Conservation (phyloP, 2,329 filamentous ascomycete species). For the Colletotrichum spinosum region DNA sequence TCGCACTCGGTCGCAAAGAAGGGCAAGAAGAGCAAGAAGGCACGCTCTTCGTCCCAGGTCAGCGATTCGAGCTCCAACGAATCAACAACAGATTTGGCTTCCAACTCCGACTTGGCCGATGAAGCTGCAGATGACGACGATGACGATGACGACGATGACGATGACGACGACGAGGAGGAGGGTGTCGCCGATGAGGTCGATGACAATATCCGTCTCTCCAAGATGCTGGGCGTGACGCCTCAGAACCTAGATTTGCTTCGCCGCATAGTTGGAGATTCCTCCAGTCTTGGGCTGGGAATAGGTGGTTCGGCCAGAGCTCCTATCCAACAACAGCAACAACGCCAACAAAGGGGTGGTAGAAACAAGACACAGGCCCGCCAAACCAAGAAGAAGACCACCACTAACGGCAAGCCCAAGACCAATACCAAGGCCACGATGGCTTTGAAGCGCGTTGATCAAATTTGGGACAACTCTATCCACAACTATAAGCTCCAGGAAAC, state of each 20-base stretch:
- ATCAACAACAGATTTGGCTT: conserved; percentile 3
- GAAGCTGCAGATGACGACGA: neutral
- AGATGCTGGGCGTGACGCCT: neutral
- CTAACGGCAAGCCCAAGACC: neutral
- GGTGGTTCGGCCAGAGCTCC: too few relatives aligned
- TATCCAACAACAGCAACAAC: too few relatives aligned
- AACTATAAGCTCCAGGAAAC: conserved; percentile 68
- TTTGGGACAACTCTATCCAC: conserved; percentile 64
- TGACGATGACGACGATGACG: too few relatives aligned
- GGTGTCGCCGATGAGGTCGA: neutral
- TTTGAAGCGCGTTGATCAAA: conserved; percentile 65
- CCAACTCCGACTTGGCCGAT: neutral
- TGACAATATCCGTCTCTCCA: conserved; percentile 8
- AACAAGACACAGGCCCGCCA: too few relatives aligned
- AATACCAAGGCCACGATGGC: conserved; percentile 41
- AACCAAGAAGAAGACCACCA: neutral
- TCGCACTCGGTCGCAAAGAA: neutral
- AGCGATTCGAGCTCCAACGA: conserved; percentile 1
- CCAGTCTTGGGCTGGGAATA: too few relatives aligned
- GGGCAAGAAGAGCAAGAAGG: conserved; percentile 16
- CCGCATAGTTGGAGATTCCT: too few relatives aligned
- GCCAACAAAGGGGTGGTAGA: too few relatives aligned
- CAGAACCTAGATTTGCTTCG: too few relatives aligned
- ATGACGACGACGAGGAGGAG: too few relatives aligned
- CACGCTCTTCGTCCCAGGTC: neutral